Evolutionary conservation across 2,329 filamentous ascomycete species (phyloP), one percentile per base, ranked within the genome.

Genomic region (Aspergillus ustus): DNA sequence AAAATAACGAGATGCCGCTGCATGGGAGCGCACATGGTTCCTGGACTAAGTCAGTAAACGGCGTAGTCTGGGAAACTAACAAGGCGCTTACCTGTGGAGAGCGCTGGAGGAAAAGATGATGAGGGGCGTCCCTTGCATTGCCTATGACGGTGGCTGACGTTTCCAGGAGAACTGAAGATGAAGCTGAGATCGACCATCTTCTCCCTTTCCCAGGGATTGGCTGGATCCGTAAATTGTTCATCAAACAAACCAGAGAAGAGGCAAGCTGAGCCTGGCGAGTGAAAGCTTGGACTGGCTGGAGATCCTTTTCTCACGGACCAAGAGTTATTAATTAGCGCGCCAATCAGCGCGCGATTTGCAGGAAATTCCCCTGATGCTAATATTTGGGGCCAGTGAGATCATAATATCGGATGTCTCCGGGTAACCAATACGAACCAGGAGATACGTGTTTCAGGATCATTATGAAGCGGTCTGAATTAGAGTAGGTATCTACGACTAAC

Each of bases 21-120:
- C 44, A 40, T 40, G 34, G 34, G 34, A 40, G 34, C 48, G 40
- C 51, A 46, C 59, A 57, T 57, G 59, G 59, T 61, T 61, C 53
- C 51, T 61, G 59, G 34, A 50, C 52, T 49, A 53, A 25, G 51
- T 15, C 11, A 40, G 34, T 11, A 40, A 15, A 15, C 34, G 51
- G n/a, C 59, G 53, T 53, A 61, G 54, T 28, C n/a, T 51, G 50
- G 25, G 55, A 52, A 52, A 46, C 52, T 60, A 37, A 17, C 44
- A 46, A 46, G 52, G 59, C 59, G 59, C 59, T 49, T 51, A 60
- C 20, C 29, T 19, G 58, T 45, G 51, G 52, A 28, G 44, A 50
- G 44, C 20, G 28, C n/a, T 19, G 19, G 17, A 37, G 29, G 19
- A 52, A 34, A 52, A 37, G 19, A 34, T 52, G 50, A 52, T 34